Conservation (phyloP, 176 grass and related monocot species). For the Carex littledalei region DNA sequence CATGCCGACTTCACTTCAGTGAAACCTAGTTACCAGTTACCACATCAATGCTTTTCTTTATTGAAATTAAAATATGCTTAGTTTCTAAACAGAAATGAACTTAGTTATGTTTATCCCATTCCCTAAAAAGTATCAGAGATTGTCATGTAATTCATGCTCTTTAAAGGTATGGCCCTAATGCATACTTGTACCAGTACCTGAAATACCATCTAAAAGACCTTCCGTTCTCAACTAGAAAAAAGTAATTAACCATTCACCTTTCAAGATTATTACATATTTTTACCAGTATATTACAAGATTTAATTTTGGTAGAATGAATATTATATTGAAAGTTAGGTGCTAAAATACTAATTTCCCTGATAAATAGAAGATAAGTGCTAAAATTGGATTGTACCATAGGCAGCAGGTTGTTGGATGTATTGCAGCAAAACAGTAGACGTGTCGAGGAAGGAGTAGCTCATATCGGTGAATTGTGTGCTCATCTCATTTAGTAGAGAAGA, state of each 20-base stretch:
- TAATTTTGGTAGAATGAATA: neutral
- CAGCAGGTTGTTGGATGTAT: constrained; percentile 36
- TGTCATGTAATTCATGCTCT: neutral
- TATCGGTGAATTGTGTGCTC: constrained; percentile 5
- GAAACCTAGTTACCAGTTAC: constrained; percentile 27
- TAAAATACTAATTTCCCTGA: too few relatives aligned
- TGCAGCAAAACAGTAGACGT: constrained; percentile 3
- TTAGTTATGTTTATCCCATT: neutral
- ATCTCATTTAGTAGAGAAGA: constrained; percentile 32
- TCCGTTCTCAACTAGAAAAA: neutral
- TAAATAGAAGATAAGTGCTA: too few relatives aligned
- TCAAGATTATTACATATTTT: neutral
- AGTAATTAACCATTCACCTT: neutral
- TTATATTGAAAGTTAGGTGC: neutral
- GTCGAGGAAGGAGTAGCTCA: constrained; percentile 56
- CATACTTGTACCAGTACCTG: neutral
- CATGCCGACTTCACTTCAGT: constrained; percentile 59
- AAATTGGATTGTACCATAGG: constrained; percentile 29
- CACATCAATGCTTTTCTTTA: neutral
- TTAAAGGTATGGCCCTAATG: too few relatives aligned
- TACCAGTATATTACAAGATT: neutral
- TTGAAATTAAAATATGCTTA: neutral
- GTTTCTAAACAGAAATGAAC: neutral
- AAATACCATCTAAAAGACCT: neutral
- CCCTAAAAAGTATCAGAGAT: neutral